Base-by-base conservation (phyloP, 805 yeast species). In the Huiozyma sinensis region DNA sequence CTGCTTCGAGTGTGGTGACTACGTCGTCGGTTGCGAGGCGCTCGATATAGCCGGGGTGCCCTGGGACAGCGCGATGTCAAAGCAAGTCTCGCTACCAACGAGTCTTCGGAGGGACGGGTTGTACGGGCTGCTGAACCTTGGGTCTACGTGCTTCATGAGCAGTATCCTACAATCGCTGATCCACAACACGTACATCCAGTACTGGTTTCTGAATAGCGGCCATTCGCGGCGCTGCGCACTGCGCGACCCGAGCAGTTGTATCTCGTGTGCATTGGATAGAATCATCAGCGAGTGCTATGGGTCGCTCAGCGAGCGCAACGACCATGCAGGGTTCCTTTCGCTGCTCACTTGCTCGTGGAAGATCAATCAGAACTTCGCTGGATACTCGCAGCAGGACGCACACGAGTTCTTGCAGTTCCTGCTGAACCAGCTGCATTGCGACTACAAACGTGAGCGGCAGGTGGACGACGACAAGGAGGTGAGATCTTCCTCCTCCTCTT, bases 341-440 rank as follows among this genome's bases (percentile, higher is more conserved):
- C 64, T 92, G 39, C 69, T 92, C 41, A 72, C 77, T n/a, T 85
- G 95, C 9, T 81, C 95, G 1, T 88, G 96, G 90, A 81, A 80
- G 54, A 80, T 81, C 39, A 84, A 86, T 53, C 76, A 83, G 51
- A 75, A 87, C 32, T 73, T 92, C 46, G 95, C 97, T 0, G 99
- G 99, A 1, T 89, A 89, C 52, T 83, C 92, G 33, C 97, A 92
- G 63, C 99, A 92, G 64, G 99, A 92, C 61, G 97, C 98, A 0
- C 99, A 92, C 64, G 99, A 92, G 63, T 92, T 90, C 63, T 82
- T 95, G 82, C 97, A 92, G 59, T 89, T 90, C 59, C 57, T 90
- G 29, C 70, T 90, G 34, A 84, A 90, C 62, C 95, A 88, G 63
- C 64, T 92, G 45, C 98, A 92, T 45, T 54, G 57, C 35, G 71